Base-by-base conservation (phyloP, 371 early-diverging fungal genomes). In the Dichotomocladium elegans region DNA sequence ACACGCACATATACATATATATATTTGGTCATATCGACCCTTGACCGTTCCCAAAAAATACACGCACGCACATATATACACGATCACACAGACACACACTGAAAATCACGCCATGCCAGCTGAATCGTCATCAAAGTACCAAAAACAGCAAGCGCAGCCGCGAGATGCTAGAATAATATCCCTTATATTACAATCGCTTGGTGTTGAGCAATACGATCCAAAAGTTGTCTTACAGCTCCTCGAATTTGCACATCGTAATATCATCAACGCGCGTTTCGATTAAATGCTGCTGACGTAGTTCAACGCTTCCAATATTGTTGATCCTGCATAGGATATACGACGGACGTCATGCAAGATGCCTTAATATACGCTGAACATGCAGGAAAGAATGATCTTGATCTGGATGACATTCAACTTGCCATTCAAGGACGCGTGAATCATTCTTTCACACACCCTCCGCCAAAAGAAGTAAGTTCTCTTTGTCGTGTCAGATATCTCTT, bases 201-300 rank as follows among this genome's bases (percentile, higher is more conserved):
- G 93, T 9, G 88, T 99, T 15, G 89, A 93, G 48, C 97, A 98
- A 53, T 96, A 92, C 64, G 98, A 98, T 62, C 97, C 98, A 9
- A 88, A 92, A 68, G 99, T 99, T 7, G 89, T 98, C 33, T 90
- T 92, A 50, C 98, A 97, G 70, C 74, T 99, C 42, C 77, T 98
- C 14, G 99, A 99, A 79, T 96, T 98, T 66, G 88, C 89, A 17
- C 92, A 96, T 72, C 68, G 90, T 86, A 74, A 65, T n/a, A n/a
- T n/a, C n/a, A n/a, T n/a, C n/a, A n/a, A n/a, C n/a, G n/a, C n/a
- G n/a, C n/a, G n/a, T n/a, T n/a, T n/a, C n/a, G n/a, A n/a, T n/a
- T n/a, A n/a, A n/a, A n/a, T n/a, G n/a, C n/a, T n/a, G n/a, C n/a
- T n/a, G n/a, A n/a, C n/a, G n/a, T n/a, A n/a, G n/a, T n/a, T n/a